phyloP scores from a whole-genome alignment of 2,329 filamentous ascomycete genomes.

The Exophiala sp. region DNA sequence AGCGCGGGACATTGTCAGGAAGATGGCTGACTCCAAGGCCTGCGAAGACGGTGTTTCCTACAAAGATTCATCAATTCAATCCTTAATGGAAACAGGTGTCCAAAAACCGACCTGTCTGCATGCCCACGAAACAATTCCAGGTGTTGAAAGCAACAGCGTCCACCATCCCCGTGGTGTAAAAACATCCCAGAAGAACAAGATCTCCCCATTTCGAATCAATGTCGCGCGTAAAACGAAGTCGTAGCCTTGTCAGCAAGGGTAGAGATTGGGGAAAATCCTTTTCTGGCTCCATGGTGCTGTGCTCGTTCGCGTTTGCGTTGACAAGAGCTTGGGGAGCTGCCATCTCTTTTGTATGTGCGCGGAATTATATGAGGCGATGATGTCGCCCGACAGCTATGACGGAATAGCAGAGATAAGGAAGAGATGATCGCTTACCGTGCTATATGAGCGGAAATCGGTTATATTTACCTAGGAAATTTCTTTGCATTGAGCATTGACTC shows the following conservation, averaged over 20 bases:
- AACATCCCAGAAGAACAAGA: slow-evolving; percentile 30
- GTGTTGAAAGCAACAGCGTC: slow-evolving; percentile 44
- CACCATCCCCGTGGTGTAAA: slow-evolving; percentile 41
- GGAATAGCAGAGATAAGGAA: not conserved
- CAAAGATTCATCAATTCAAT: slow-evolving; percentile 32
- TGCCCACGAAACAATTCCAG: slow-evolving; percentile 45
- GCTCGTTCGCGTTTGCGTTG: not conserved
- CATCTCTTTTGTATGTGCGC: slow-evolving; percentile 2
- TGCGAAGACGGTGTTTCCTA: slow-evolving; percentile 44
- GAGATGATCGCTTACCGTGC: not conserved
- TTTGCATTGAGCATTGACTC: no score
- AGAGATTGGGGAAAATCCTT: slow-evolving; percentile 2
- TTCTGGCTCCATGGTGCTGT: slow-evolving; percentile 1
- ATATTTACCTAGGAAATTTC: no score
- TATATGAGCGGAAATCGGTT: no score
- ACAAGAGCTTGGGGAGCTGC: slow-evolving; percentile 5
- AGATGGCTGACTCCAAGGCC: slow-evolving; percentile 40
- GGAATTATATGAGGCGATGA: not conserved
- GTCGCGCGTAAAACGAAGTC: slow-evolving; percentile 6
- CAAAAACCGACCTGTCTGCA: slow-evolving; percentile 40
- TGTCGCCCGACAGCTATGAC: not conserved
- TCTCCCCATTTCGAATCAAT: slow-evolving; percentile 17
- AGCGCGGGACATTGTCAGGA: slow-evolving; percentile 33
- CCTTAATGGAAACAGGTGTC: slow-evolving; percentile 5
- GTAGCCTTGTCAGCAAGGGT: slow-evolving; percentile 7